phyloP scores from a whole-genome alignment of 169 alveolate species.

The Babesia bigemina region DNA sequence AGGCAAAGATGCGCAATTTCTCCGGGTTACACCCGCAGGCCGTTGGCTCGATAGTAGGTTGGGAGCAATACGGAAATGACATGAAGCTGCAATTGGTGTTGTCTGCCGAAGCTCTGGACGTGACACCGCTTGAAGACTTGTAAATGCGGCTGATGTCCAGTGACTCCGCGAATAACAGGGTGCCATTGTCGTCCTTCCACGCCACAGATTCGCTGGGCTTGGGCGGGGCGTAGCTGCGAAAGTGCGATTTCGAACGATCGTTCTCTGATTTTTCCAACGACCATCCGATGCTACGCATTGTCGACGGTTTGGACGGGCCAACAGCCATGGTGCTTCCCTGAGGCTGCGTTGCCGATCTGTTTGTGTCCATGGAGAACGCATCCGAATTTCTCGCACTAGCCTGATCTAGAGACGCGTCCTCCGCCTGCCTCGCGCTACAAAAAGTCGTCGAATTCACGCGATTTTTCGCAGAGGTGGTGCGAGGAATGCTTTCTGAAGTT shows the following conservation, averaged over 20 bases:
- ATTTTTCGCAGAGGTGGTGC: background rate
- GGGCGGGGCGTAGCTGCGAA: background rate
- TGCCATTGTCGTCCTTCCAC: background rate
- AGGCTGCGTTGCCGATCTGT: background rate
- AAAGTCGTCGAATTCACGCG: background rate
- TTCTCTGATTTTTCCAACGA: background rate
- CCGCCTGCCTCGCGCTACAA: background rate
- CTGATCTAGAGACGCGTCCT: background rate
- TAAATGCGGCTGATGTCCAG: background rate
- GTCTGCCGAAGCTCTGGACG: background rate
- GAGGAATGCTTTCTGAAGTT: background rate
- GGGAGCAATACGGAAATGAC: background rate
- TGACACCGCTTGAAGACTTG: background rate
- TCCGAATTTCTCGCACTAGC: background rate
- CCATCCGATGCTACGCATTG: background rate
- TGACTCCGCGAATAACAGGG: background rate
- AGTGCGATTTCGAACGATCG: background rate
- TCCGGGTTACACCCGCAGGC: background rate
- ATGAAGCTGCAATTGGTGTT: background rate
- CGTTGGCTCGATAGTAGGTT: background rate
- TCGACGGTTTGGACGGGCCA: background rate
- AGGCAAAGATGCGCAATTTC: background rate
- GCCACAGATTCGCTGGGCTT: background rate
- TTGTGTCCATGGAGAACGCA: background rate
- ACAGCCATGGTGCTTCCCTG: background rate